These are phyloP conservation scores for Mucor plumbeus DNA, from an alignment of 371 early-diverging fungal genomes.

Conservation along the genomic window DNA sequence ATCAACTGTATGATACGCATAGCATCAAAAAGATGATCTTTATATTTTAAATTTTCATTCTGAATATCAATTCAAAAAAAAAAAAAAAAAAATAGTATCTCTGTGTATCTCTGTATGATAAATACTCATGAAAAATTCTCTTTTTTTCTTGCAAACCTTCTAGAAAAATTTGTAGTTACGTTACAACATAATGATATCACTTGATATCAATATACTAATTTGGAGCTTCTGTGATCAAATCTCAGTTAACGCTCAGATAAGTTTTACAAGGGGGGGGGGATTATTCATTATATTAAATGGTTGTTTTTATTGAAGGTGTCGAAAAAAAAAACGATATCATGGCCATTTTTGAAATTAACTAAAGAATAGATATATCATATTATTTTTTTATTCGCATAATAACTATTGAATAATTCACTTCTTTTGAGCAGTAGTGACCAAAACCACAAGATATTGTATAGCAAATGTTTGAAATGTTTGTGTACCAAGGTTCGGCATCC, in stretches of 20 bases:
- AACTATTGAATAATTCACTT: no score
- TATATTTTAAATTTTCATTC: no score
- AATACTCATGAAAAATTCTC: background rate
- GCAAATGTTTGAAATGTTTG: background rate
- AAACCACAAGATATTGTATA: background rate
- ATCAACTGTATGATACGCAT: background rate
- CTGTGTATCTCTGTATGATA: background rate
- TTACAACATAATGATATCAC: slow-evolving; percentile 8
- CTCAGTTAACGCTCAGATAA: background rate
- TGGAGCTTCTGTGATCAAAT: slow-evolving; percentile 2
- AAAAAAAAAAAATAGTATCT: background rate
- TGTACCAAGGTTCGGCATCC: background rate
- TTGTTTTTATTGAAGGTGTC: no score
- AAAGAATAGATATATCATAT: no score
- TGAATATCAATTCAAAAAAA: no score
- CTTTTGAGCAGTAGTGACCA: background rate
- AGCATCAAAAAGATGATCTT: no score
- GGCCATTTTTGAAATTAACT: no score
- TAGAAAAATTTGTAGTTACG: background rate
- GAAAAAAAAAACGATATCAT: no score
- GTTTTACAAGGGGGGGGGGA: slow-evolving; percentile 2
- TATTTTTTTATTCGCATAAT: no score
- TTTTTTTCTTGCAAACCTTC: background rate
- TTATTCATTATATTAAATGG: no score
- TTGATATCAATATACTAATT: slow-evolving; percentile 3